These are phyloP conservation scores for Wolfiporia cocos DNA, from an alignment of 1,284 basidiomycete species.

Conservation along the genomic window DNA sequence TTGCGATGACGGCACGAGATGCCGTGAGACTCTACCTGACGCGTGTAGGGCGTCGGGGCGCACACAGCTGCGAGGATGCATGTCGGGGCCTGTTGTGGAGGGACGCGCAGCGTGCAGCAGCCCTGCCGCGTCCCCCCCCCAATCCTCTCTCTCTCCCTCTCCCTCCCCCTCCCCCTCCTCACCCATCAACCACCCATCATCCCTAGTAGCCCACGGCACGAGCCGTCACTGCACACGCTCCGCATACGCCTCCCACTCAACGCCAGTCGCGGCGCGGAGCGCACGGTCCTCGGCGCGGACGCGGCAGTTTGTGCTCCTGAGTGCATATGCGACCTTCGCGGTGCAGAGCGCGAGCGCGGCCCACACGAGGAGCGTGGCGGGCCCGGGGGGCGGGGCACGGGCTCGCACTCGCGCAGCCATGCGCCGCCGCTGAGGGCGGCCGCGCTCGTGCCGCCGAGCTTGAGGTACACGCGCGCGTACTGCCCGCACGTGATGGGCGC, in stretches of 20 bases:
- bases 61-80: too few species aligned
- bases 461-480: conserved; percentile 24
- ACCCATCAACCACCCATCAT: too few species aligned
- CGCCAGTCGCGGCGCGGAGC: conserved; percentile 42
- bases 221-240: conserved; percentile 45
- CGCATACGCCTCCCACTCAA: conserved; percentile 50
- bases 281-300: conserved; percentile 41
- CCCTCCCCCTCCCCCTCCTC: too few species aligned
- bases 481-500: too few species aligned
- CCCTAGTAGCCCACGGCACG: conserved; percentile 44
- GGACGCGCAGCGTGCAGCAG: too few species aligned
- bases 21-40: too few species aligned
- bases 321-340: conserved; percentile 20
- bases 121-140: too few species aligned
- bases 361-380: conserved; percentile 16
- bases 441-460: conserved; percentile 19
- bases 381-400: too few species aligned
- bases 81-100: too few species aligned
- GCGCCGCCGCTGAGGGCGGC: conserved; percentile 19
- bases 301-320: conserved; percentile 20
- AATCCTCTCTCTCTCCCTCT: too few species aligned
- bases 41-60: too few species aligned
- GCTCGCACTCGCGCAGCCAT: conserved; percentile 22
- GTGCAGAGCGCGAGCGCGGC: conserved; percentile 20
- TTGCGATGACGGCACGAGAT: too few species aligned